phyloP scores from a whole-genome alignment of 306 rosid species.

The Medicago truncatula region MtrunA17r5.0-ANR NC_053046.1:7102001-7102500 shows the following conservation, averaged over 20 bases:
- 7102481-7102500: conserved; percentile 1
- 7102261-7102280: background rate
- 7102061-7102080: conserved; percentile 92
- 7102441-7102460: background rate
- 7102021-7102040: conserved; percentile 75
- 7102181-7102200: background rate
- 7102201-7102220: background rate
- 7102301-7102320: background rate
- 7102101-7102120: conserved; percentile 50
- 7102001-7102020: conserved; percentile 95
- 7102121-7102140: conserved; percentile 16
- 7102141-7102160: conserved; percentile 26
- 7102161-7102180: background rate
- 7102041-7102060: conserved; percentile 75
- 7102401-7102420: background rate
- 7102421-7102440: background rate
- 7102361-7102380: conserved; percentile 15
- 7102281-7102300: background rate
- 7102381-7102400: background rate
- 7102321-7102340: background rate
- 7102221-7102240: background rate
- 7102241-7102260: background rate
- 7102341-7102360: background rate
- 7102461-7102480: conserved; percentile 4
- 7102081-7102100: conserved; percentile 81